These are phyloP conservation scores for Catenaria anguillulae DNA, from an alignment of 371 early-diverging fungal species.

Conservation along the genomic window DNA sequence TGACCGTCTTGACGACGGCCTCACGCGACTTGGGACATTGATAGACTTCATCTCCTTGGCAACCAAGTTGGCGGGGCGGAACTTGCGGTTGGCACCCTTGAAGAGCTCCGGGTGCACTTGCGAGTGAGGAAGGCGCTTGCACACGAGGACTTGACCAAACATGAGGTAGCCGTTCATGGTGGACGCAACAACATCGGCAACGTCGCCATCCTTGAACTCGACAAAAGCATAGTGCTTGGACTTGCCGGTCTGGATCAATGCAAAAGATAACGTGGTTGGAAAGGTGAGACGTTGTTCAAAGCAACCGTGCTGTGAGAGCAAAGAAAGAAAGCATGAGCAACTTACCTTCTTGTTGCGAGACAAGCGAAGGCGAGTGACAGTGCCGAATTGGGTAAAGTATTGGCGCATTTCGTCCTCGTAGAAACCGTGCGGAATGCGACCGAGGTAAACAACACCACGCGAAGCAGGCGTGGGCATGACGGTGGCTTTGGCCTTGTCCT, in stretches of 20 bases:
- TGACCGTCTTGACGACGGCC: conserved; percentile 3
- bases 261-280: conserved; percentile 14
- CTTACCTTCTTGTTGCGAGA: conserved; percentile 75
- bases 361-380: conserved; percentile 56
- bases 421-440: conserved; percentile 90
- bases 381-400: conserved; percentile 88
- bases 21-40: conserved; percentile 15
- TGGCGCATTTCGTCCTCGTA: conserved; percentile 74
- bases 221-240: conserved; percentile 87
- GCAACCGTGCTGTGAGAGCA: no score
- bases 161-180: conserved; percentile 93
- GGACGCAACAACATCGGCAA: conserved; percentile 78
- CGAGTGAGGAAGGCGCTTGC: conserved; percentile 48
- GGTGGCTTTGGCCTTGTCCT: no score
- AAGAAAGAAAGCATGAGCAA: conserved; percentile 7
- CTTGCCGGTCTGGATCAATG: no score
- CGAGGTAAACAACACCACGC: conserved; percentile 67
- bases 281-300: neutral
- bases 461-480: conserved; percentile 21
- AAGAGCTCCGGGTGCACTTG: conserved; percentile 58
- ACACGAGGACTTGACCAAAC: conserved; percentile 62
- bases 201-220: conserved; percentile 59
- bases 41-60: conserved; percentile 41
- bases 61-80: conserved; percentile 36
- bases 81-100: conserved; percentile 40